Base-by-base conservation (phyloP, 2,329 filamentous ascomycete genomes). In the Fusarium phyllophilum region DNA sequence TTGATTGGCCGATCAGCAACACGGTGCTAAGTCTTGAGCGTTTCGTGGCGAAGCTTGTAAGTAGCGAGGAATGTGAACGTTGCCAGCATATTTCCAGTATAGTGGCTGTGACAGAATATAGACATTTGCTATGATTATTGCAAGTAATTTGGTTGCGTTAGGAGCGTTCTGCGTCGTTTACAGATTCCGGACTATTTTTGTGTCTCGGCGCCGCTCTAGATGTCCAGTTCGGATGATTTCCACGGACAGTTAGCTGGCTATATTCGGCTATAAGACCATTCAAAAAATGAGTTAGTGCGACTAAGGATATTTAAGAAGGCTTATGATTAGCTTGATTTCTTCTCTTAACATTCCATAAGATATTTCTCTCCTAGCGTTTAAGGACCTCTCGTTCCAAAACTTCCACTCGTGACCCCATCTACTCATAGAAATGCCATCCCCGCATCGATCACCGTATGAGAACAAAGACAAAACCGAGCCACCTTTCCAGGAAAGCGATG, bases 281-380 rank as follows among this genome's bases (percentile, higher is more conserved):
- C 13, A 6, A 29, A 46, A 46, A 29, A 15, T 29, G 6, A 46
- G 26, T 22, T 22, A 29, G 44, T 29, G 4, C 18, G 12, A 26
- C 44, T 6, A 6, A 18, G 26, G 44, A 26, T 29, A 22, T 29
- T 46, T 22, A 29, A 29, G 20, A 46, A 29, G 8, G 18, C 8
- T 5, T 15, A 1, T 1, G 26, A 11, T 0, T 46, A 46, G 13
- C 24, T 29, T 10, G 14, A 14, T 3, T 7, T 45, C 44, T 26
- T 45, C 5, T 26, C 18, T 26, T 26, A 0, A 10, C 7, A 4
- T 26, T 26, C 44, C 4, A 45, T 45, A 4, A 20, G 20, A 14
- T 14, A 14, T 20, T 26, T 41, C 26, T 20, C 24, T 45, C n/a
- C 18, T 6, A 45, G 24, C 8, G 5, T 20, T 11, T 20, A 18